A percentile compares a stretch with the other conserved stretches of the same genome.
Conservation (phyloP, 179 eudicot genomes). For the Silene coronaria region DNA sequence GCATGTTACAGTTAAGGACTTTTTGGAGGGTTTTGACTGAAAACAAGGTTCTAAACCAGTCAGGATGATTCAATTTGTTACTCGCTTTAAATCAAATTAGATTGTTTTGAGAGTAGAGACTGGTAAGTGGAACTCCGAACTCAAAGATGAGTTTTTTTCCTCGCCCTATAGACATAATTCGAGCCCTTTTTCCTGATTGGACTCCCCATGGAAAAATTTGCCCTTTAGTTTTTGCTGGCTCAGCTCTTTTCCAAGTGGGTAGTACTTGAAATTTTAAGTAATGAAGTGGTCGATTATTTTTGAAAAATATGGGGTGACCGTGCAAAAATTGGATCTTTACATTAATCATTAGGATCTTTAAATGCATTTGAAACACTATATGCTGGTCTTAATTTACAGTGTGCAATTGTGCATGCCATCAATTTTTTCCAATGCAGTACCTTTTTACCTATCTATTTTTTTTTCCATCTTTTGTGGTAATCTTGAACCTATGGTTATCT, state of each 20-base stretch:
- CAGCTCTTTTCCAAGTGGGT: not conserved
- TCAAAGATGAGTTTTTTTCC: no score
- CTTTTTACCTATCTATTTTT: not conserved
- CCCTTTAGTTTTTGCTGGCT: conserved; percentile 5
- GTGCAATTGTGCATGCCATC: not conserved
- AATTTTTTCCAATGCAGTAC: not conserved
- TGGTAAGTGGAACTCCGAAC: no score
- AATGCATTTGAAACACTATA: not conserved
- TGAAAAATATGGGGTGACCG: no score
- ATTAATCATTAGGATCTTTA: not conserved
- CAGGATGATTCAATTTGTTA: not conserved
- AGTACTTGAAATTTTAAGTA: not conserved
- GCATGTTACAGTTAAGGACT: not conserved
- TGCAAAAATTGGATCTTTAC: not conserved
- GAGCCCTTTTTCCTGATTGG: not conserved
- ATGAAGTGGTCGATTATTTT: no score
- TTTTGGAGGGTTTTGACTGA: not conserved
- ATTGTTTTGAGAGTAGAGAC: no score
- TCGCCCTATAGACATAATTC: no score
- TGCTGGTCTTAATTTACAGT: not conserved
- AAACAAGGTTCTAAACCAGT: not conserved
- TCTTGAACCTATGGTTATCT: conserved; percentile 15
- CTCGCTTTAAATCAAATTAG: not conserved
- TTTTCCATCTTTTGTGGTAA: conserved; percentile 11
- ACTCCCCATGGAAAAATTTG: not conserved